Evolutionary conservation across 768 basidiomycete species (phyloP), one percentile per base, ranked within the genome.

Genomic region (Lactarius tabidus): DNA sequence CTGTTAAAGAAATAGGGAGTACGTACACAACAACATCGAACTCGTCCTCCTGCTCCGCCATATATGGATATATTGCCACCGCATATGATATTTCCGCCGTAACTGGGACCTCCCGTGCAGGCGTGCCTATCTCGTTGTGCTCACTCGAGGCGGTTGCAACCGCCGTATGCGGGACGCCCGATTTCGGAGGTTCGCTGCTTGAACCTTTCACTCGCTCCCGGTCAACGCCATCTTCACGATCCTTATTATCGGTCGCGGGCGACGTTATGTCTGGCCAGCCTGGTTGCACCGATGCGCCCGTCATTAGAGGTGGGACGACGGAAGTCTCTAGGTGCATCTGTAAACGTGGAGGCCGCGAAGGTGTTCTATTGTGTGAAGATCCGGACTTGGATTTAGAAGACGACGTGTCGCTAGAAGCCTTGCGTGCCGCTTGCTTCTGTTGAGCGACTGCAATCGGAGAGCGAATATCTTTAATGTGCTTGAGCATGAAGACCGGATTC

Each of bases 401-500:
- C 31, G 71, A 15, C 9, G 69, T 57, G 38, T 74, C 74, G 10
- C 73, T 70, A 12, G 86, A 86, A 6, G 90, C 90, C 76, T 91
- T 92, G 52, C 94, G 87, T 10, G 89, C 84, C 2, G 92, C 92
- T 72, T 97, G 95, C 75, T 99, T 99, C 75, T 95, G 92, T 71
- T 95, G 91, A 3, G 97, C 97, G 48, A 98, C 94, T 10, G 88
- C 93, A 67, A 98, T 98, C 0, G 97, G 97, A 7, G 95, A 97
- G 54, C 93, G 89, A 66, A 99, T 98, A 72, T 99, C 97, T 73
- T 90, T 90, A 76, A 95, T 95, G 68, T 96, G 93, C 68, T 95
- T 92, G 60, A 96, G 84, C 97, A 99, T 99, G 77, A 99, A 99
- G 9, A 99, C 96, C 2, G 97, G 96, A 67, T 97, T 95, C 78